Evolutionary conservation across 495 filamentous ascomycete species (phyloP).

Genomic region (Annulohypoxylon bovei): DNA sequence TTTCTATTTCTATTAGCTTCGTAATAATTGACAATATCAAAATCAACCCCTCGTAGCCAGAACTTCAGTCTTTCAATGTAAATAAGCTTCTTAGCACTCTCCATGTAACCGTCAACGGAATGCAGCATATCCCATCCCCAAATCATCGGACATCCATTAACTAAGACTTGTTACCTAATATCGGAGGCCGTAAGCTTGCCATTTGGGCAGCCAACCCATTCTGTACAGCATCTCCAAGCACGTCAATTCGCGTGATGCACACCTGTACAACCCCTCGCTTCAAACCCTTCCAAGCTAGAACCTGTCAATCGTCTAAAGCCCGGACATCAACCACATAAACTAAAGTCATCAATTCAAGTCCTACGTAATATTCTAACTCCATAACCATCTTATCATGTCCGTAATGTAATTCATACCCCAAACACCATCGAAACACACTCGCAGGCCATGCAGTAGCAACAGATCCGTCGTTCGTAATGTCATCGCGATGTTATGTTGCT

Average conservation of each 20-base stretch:
- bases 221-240: neutral
- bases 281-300: neutral
- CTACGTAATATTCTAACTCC: neutral
- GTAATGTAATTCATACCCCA: too few relatives aligned
- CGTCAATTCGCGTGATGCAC: slow-evolving; percentile 31
- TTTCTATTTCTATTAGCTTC: neutral
- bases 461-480: slow-evolving; percentile 20
- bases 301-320: too few relatives aligned
- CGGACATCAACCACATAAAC: neutral
- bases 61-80: too few relatives aligned
- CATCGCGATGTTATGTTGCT: slow-evolving; percentile 11
- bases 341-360: neutral
- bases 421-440: slow-evolving; percentile 29
- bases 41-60: neutral
- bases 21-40: neutral
- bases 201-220: too few relatives aligned
- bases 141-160: neutral
- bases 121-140: neutral
- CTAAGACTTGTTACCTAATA: neutral
- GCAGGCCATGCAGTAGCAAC: slow-evolving; percentile 24
- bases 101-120: neutral
- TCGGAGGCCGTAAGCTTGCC: neutral
- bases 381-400: neutral
- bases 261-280: neutral
- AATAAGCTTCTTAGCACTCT: neutral